phyloP scores from a whole-genome alignment of 768 basidiomycete species.

The Podaxis sp. region DNA sequence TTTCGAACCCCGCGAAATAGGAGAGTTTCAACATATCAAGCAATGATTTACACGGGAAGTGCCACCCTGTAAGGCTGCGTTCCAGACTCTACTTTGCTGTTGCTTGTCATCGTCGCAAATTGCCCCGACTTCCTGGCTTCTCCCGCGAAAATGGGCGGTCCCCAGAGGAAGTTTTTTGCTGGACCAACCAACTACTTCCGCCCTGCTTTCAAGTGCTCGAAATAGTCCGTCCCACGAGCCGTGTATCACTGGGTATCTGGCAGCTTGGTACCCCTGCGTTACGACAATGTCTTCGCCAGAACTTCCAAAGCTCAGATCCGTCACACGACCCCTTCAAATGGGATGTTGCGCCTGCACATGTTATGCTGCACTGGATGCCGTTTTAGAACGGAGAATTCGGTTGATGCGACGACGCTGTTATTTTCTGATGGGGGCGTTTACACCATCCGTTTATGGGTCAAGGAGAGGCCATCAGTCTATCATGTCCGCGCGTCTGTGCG shows the following conservation, averaged over 20 bases:
- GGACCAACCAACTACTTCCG: not conserved
- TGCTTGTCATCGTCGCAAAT: not conserved
- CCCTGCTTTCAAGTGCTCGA: not conserved
- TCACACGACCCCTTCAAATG: not conserved
- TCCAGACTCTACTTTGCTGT: not conserved
- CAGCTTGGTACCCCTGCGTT: not conserved
- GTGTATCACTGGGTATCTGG: not conserved
- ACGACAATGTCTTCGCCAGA: not conserved
- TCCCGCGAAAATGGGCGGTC: slow-evolving; percentile 4
- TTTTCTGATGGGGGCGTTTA: slow-evolving; percentile 12
- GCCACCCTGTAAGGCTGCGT: not conserved
- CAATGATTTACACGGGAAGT: not conserved
- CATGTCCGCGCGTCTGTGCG: not conserved
- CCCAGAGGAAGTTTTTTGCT: not conserved
- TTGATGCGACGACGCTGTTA: not conserved
- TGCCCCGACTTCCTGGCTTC: not conserved
- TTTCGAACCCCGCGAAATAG: slow-evolving; percentile 10
- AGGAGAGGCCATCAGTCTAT: slow-evolving; percentile 8
- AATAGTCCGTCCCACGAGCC: not conserved
- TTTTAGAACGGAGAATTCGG: not conserved
- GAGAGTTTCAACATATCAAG: not conserved
- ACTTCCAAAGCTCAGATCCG: not conserved
- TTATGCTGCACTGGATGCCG: not conserved
- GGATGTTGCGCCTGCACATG: not conserved
- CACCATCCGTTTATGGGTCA: not conserved